phyloP scores from a whole-genome alignment of 345 rosid species.

The Citrus maxima region DNA sequence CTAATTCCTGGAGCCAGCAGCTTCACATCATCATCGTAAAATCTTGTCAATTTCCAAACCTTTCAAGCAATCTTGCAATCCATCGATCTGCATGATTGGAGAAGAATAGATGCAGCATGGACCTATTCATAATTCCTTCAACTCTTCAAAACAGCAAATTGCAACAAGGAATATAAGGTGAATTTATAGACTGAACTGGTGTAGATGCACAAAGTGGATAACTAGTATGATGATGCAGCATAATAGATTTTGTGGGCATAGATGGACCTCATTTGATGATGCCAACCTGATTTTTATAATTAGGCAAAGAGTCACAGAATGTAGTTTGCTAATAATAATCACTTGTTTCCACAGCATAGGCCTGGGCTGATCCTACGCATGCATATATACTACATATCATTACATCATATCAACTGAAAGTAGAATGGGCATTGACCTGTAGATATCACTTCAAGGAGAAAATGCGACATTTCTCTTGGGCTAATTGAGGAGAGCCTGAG shows the following conservation, averaged over 20 bases:
- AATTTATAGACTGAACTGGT: neutral
- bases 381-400: neutral
- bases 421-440: conserved; percentile 34
- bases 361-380: neutral
- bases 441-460: conserved; percentile 51
- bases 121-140: neutral
- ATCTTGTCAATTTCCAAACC: no score
- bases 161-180: neutral
- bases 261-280: neutral
- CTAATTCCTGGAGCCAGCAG: no score
- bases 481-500: conserved; percentile 65
- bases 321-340: neutral
- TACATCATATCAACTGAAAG: neutral
- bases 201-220: neutral
- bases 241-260: neutral
- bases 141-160: neutral
- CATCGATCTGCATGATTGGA: no score
- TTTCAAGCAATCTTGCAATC: no score
- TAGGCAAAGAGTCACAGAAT: neutral
- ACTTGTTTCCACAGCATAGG: neutral
- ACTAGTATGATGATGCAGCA: neutral
- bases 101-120: neutral
- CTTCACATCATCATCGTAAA: no score
- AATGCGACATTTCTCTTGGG: conserved; percentile 59
- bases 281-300: neutral